phyloP scores from a whole-genome alignment of 495 filamentous ascomycete genomes.

The Aspergillus bertholletiae region DNA sequence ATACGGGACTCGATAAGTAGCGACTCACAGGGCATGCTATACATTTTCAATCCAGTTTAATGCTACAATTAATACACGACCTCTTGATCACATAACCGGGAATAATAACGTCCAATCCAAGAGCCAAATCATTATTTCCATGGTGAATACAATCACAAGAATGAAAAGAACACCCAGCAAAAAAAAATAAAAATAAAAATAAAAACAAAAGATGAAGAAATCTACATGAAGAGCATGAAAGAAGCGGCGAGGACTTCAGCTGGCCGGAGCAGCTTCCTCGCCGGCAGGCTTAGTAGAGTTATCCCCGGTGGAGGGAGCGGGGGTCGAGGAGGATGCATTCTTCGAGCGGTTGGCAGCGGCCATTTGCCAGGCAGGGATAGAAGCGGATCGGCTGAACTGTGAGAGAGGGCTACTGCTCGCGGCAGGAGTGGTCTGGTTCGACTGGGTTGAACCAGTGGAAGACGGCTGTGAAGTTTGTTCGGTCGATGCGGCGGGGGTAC shows the following conservation, averaged over 20 bases:
- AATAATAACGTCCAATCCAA: background rate
- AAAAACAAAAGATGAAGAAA: constrained; percentile 5
- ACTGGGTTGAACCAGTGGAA: constrained; percentile 21
- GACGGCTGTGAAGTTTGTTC: constrained; percentile 34
- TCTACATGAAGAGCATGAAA: constrained; percentile 12
- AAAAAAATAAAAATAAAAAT: no score
- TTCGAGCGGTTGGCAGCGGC: constrained; percentile 61
- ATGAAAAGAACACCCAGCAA: background rate
- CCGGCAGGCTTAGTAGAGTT: constrained; percentile 12
- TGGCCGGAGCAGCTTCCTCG: constrained; percentile 32
- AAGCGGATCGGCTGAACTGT: constrained; percentile 52
- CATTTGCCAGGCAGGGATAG: constrained; percentile 93
- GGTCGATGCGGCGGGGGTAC: constrained; percentile 27
- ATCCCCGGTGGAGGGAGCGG: constrained; percentile 18
- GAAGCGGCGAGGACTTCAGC: constrained; percentile 12
- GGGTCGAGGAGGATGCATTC: constrained; percentile 31
- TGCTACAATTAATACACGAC: background rate
- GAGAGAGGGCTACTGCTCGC: constrained; percentile 34
- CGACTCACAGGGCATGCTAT: no score
- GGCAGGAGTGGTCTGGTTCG: constrained; percentile 25
- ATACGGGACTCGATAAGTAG: no score
- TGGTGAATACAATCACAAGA: constrained; percentile 2
- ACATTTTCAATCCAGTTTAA: background rate
- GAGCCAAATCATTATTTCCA: background rate
- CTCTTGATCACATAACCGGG: background rate